A percentile compares a stretch with the other conserved stretches of the same genome.
Conservation (phyloP, 139 green algal species). For the Microglena sp. region DNA sequence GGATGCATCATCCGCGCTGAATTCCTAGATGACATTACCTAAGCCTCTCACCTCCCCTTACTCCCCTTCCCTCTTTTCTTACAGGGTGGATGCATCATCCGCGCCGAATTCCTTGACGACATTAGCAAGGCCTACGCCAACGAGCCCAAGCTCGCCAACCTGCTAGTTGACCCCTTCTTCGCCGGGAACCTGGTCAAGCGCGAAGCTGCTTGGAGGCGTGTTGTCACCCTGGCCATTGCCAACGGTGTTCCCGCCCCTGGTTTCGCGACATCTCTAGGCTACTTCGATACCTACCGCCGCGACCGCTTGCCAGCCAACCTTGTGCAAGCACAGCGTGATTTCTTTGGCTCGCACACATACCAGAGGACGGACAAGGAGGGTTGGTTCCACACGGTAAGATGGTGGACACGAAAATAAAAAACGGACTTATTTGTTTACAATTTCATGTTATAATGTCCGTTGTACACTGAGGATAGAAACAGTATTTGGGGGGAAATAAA, state of each 20-base stretch:
- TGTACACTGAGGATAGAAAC: too few relatives aligned
- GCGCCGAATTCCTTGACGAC: conserved; percentile 88
- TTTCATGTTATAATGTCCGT: too few relatives aligned
- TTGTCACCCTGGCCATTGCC: conserved; percentile 57
- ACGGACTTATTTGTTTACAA: too few relatives aligned
- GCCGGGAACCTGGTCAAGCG: conserved; percentile 42
- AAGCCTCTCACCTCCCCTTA: too few relatives aligned
- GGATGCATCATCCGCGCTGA: conserved; percentile 96
- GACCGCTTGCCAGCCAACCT: conserved; percentile 90
- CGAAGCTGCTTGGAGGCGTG: conserved; percentile 71
- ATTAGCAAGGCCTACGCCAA: conserved; percentile 88
- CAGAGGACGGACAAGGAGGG: conserved; percentile 74
- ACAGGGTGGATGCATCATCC: conserved; percentile 99
- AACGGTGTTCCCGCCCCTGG: conserved; percentile 44
- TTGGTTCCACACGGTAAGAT: conserved; percentile 83
- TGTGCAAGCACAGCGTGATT: conserved; percentile 94
- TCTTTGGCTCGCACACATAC: conserved; percentile 98
- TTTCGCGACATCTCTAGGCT: conserved; percentile 79
- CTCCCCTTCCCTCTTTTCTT: too few relatives aligned
- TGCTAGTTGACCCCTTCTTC: conserved; percentile 87
- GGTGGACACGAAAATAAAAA: background rate
- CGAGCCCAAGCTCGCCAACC: conserved; percentile 67
- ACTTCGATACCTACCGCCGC: conserved; percentile 96
- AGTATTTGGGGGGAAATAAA: too few relatives aligned
- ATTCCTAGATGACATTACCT: conserved; percentile 93